Evolutionary conservation across 1,139 yeast species (phyloP).

Genomic region (Saccharomyces hybrid): DNA sequence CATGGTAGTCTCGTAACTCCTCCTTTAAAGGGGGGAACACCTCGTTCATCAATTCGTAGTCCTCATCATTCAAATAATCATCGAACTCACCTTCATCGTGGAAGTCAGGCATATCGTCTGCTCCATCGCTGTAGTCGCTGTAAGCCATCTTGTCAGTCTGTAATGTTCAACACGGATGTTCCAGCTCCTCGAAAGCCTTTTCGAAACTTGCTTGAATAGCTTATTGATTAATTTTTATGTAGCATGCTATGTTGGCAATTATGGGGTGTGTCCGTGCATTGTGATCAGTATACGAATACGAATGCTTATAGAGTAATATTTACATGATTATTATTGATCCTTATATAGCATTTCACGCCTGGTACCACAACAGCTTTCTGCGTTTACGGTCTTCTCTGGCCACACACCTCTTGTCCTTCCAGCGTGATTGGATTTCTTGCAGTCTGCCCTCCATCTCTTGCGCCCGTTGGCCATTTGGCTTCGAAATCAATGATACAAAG

Average conservation of each 20-base stretch:
- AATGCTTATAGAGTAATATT: slow-evolving; percentile 4
- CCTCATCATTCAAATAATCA: slow-evolving; percentile 32
- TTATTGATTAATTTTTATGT: background rate
- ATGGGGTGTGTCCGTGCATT: slow-evolving; percentile 4
- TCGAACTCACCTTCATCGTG: slow-evolving; percentile 32
- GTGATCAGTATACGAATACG: background rate
- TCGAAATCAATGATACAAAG: slow-evolving; percentile 47
- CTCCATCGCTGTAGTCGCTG: slow-evolving; percentile 18
- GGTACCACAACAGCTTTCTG: slow-evolving; percentile 55
- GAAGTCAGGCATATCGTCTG: slow-evolving; percentile 24
- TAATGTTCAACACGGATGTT: background rate
- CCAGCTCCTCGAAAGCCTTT: background rate
- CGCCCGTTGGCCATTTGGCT: slow-evolving; percentile 35
- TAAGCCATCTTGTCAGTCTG: slow-evolving; percentile 15
- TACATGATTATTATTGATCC: slow-evolving; percentile 6
- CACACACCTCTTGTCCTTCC: slow-evolving; percentile 41
- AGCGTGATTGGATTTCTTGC: slow-evolving; percentile 36
- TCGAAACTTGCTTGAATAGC: background rate
- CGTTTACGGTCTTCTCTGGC: slow-evolving; percentile 50
- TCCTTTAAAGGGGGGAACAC: slow-evolving; percentile 23
- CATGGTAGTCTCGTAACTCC: slow-evolving; percentile 23
- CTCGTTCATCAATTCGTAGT: slow-evolving; percentile 27
- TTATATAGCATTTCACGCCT: slow-evolving; percentile 37
- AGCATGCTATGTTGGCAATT: slow-evolving; percentile 1
- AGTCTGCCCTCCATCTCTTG: slow-evolving; percentile 41